Evolutionary conservation across 164 flowering plant species (phyloP), one percentile per base, ranked within the genome.

Genomic region (Magnolia changhungtana): DNA sequence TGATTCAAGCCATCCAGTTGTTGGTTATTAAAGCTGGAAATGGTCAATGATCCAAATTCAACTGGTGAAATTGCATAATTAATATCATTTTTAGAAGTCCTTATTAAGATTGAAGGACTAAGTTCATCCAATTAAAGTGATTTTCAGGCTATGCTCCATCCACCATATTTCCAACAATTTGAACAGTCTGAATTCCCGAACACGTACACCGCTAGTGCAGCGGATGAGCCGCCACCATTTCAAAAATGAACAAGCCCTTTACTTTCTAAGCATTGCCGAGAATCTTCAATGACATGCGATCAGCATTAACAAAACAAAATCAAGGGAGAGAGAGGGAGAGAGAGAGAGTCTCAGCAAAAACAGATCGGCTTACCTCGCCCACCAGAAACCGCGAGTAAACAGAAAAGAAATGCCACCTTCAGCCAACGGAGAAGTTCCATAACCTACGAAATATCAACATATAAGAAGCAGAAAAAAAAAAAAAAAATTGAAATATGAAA

Each of bases 341-440:
- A 21, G 10, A 31, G 52, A 50, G 49, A 55, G 1, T 21, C 6
- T 11, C 45, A 24, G 21, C 29, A 6, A 71, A 21, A 0, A 16
- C 19, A 73, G 29, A 6, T 14, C 10, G 21, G 9, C 58, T 79
- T 81, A 90, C 93, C 93, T 84, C 88, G 84, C 6, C 83, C 90
- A 55, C 66, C 73, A 59, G 85, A 72, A 71, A 74, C 75, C 1
- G 83, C 76, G 50, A 87, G 29, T 8, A 88, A 79, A 45, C 80
- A 82, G n/a, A 81, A 14, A 14, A 87, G 52, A 75, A 83, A 67
- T 49, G 78, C 84, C 72, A 83, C 80, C 66, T 80, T 77, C 50
- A 87, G 19, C 87, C 88, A 85, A 49, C 77, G 75, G 52, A 67
- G 79, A 21, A 67, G 76, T 51, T 78, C 87, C 93, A 90, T 88